Evolutionary conservation across 176 grass and related monocot genomes (phyloP).

Genomic region (Hordeum marinum): DNA sequence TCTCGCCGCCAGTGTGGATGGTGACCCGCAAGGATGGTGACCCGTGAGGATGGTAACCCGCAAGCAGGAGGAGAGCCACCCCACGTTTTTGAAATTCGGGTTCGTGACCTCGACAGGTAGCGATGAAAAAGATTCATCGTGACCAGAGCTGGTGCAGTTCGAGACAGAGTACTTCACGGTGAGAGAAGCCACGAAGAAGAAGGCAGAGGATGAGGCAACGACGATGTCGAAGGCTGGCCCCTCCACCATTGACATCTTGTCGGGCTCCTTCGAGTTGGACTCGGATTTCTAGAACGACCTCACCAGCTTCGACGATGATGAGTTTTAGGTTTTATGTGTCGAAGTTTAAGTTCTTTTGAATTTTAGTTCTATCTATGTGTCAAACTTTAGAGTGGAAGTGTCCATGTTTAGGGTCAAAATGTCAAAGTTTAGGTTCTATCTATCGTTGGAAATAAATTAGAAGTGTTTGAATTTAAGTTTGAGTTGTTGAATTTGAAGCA

Average conservation of each 20-base stretch:
- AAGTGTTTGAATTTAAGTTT: no score
- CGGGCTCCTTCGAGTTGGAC: no score
- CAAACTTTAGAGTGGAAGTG: background rate
- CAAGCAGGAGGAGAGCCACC: no score
- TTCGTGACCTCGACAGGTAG: background rate
- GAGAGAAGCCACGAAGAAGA: background rate
- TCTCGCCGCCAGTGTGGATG: no score
- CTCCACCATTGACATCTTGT: background rate
- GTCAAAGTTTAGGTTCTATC: background rate
- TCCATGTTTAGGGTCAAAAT: background rate
- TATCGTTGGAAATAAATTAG: no score
- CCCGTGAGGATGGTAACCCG: no score
- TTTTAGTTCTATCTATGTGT: background rate
- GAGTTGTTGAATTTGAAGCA: no score
- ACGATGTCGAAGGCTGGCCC: background rate
- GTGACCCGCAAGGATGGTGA: no score
- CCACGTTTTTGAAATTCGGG: background rate
- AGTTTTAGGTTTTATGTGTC: background rate
- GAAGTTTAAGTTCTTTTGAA: no score
- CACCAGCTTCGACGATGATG: background rate
- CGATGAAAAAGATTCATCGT: background rate
- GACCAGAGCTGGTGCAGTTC: background rate
- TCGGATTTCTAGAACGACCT: background rate
- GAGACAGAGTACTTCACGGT: background rate
- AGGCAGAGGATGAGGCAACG: background rate